Evolutionary conservation across 768 basidiomycete genomes (phyloP).

Genomic region (Boletellus sp.): DNA sequence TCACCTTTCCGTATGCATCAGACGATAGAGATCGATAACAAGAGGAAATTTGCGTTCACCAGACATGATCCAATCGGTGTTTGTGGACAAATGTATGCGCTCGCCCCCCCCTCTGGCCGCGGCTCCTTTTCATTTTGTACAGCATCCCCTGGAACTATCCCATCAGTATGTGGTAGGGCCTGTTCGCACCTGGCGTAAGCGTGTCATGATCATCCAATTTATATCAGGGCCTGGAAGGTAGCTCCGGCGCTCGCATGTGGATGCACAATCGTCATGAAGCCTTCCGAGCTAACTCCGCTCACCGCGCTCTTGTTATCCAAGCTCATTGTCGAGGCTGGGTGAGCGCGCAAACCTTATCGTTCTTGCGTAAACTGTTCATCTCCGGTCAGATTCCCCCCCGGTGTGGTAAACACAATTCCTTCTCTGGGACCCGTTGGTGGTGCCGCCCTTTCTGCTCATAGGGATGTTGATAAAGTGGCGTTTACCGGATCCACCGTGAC

Average conservation of each 20-base stretch:
- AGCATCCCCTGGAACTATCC: constrained; percentile 95
- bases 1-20: constrained; percentile 26
- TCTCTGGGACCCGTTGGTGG: constrained; percentile 82
- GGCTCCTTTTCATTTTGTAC: constrained; percentile 7
- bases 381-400: constrained; percentile 73
- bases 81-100: constrained; percentile 79
- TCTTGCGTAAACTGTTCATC: constrained; percentile 15
- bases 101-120: background rate
- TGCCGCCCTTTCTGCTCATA: constrained; percentile 77
- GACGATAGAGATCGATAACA: constrained; percentile 79
- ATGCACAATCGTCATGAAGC: constrained; percentile 94
- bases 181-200: constrained; percentile 1
- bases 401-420: constrained; percentile 85
- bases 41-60: constrained; percentile 79
- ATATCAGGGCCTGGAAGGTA: constrained; percentile 79
- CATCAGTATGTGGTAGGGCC: constrained; percentile 75
- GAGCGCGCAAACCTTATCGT: constrained; percentile 18
- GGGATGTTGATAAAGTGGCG: constrained; percentile 88
- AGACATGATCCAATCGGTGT: constrained; percentile 92
- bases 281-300: constrained; percentile 82
- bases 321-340: constrained; percentile 83
- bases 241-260: constrained; percentile 89
- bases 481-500: constrained; percentile 92
- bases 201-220: constrained; percentile 1
- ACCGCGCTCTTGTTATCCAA: constrained; percentile 82